Conservation (phyloP, 225 moss, liverwort and hornwort genomes). For the Pseudisothecium myosuroides region DNA sequence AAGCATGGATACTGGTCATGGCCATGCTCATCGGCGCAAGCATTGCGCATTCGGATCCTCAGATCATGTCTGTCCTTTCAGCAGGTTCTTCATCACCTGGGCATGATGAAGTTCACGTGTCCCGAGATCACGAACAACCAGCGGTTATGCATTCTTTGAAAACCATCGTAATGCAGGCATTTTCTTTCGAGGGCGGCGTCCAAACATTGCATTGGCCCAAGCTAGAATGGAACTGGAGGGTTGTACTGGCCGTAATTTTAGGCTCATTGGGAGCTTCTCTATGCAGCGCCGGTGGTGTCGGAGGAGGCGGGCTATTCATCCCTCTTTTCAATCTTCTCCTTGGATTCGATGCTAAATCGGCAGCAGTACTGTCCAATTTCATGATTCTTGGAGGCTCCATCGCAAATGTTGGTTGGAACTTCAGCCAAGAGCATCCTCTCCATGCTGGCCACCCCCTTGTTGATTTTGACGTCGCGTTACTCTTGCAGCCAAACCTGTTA, state of each 20-base stretch:
- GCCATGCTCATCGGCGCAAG: constrained; percentile 6
- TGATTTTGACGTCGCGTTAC: constrained; percentile 36
- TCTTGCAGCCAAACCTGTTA: constrained; percentile 49
- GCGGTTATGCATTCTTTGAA: not conserved
- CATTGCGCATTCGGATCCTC: not conserved
- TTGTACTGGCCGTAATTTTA: constrained; percentile 13
- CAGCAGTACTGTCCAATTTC: constrained; percentile 51
- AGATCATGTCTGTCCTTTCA: not conserved
- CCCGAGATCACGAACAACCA: not conserved
- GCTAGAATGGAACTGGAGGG: constrained; percentile 17
- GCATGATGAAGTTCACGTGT: not conserved
- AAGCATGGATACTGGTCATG: not conserved
- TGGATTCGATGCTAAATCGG: constrained; percentile 37
- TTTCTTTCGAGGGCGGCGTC: not conserved
- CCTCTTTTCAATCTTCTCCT: constrained; percentile 51
- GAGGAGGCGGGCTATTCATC: constrained; percentile 44
- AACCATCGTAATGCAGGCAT: not conserved
- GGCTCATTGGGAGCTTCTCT: constrained; percentile 37
- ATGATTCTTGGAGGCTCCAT: constrained; percentile 45
- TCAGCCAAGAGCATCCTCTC: constrained; percentile 22
- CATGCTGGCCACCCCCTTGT: constrained; percentile 17
- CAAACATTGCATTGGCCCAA: constrained; percentile 16
- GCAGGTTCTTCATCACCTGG: not conserved
- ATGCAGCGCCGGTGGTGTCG: constrained; percentile 44
- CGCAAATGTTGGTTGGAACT: constrained; percentile 36